A percentile compares a stretch with the other conserved stretches of the same genome.
Evolutionary conservation across 768 basidiomycete genomes (phyloP).

Genomic region (Lanmaoa rubissima): DNA sequence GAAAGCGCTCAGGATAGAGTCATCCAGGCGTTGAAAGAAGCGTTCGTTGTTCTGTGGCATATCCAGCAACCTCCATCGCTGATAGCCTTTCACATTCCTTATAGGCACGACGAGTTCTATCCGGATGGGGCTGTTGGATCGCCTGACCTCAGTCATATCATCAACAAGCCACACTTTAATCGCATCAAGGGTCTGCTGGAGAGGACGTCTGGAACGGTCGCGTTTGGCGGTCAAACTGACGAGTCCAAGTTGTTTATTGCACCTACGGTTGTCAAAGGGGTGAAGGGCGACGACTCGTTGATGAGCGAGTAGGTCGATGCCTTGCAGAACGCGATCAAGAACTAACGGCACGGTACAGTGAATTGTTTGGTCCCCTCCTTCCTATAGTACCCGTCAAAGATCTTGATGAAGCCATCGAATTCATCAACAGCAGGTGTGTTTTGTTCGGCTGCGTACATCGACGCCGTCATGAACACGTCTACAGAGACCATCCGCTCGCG

Average conservation of each 20-base stretch:
- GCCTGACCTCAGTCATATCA: slow-evolving; percentile 49
- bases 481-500: slow-evolving; percentile 69
- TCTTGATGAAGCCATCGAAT: slow-evolving; percentile 68
- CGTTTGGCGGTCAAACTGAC: slow-evolving; percentile 61
- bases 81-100: background rate
- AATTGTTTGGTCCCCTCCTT: slow-evolving; percentile 82
- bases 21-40: slow-evolving; percentile 40
- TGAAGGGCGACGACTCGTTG: slow-evolving; percentile 61
- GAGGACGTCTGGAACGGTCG: slow-evolving; percentile 61
- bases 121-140: slow-evolving; percentile 43
- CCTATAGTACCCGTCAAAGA: slow-evolving; percentile 71
- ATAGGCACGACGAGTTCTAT: slow-evolving; percentile 35
- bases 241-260: slow-evolving; percentile 60
- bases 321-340: background rate
- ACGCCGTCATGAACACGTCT: background rate
- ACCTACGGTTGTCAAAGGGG: slow-evolving; percentile 69
- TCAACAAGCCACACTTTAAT: slow-evolving; percentile 51
- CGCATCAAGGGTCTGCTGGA: slow-evolving; percentile 65
- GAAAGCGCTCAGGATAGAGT: slow-evolving; percentile 39
- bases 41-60: slow-evolving; percentile 30
- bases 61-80: background rate
- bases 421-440: slow-evolving; percentile 57
- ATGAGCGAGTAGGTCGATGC: slow-evolving; percentile 64
- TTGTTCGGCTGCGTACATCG: background rate
- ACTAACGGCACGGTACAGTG: slow-evolving; percentile 41